A percentile compares a stretch with the other conserved stretches of the same genome.
These are phyloP conservation scores for Podosphaera fusca DNA, from an alignment of 2,329 filamentous ascomycete species.

Conservation along the genomic window DNA sequence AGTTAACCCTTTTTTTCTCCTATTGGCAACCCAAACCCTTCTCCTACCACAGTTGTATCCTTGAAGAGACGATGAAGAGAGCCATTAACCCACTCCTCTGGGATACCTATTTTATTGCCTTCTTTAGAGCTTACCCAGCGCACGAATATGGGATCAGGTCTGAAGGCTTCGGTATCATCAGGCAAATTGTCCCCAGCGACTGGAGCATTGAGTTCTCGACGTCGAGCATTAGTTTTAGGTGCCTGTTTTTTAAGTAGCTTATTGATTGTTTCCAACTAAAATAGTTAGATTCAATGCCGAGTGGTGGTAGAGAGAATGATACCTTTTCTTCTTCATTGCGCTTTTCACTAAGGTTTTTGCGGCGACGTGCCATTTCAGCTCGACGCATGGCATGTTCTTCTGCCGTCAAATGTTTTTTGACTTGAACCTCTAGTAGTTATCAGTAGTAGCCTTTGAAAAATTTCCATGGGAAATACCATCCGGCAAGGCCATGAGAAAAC, in stretches of 20 bases:
- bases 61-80: constrained; percentile 25
- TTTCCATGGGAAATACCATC: constrained; percentile 14
- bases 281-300: constrained; percentile 3
- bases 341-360: constrained; percentile 55
- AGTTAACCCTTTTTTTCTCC: too few relatives aligned
- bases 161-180: constrained; percentile 25
- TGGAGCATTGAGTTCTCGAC: constrained; percentile 16
- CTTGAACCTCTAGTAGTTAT: constrained; percentile 32
- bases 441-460: constrained; percentile 2
- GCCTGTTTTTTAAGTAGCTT: constrained; percentile 72
- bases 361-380: constrained; percentile 48
- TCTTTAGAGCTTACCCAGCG: constrained; percentile 48
- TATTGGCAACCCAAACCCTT: too few relatives aligned
- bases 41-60: neutral
- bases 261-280: constrained; percentile 72
- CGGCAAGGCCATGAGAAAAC: constrained; percentile 21
- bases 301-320: constrained; percentile 3
- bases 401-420: constrained; percentile 48
- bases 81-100: constrained; percentile 41
- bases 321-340: constrained; percentile 61
- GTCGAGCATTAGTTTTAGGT: constrained; percentile 40
- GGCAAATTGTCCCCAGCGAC: constrained; percentile 23
- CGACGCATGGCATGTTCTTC: constrained; percentile 52
- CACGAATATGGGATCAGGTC: constrained; percentile 36
- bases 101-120: constrained; percentile 39